Base-by-base conservation (phyloP, 1,284 basidiomycete genomes). In the Psilocybe mexicana region DNA sequence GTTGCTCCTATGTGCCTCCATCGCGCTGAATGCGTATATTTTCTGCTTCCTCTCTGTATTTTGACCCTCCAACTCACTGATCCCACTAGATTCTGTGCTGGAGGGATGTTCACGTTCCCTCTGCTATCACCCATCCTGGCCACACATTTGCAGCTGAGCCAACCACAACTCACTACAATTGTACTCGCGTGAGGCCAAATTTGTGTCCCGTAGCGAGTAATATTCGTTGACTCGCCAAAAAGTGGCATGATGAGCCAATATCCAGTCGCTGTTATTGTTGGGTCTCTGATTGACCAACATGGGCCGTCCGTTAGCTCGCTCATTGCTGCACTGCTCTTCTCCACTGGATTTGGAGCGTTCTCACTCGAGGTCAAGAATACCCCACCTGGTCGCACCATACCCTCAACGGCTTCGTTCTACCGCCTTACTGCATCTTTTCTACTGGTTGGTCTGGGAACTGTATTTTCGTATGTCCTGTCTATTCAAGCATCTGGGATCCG, bases 161-260 rank as follows among this genome's bases (percentile, higher is more conserved):
- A 92, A 68, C 84, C 87, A 8, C 89, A 92, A 64, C 72, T 92
- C 55, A 90, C 88, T n/a, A 88, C 87, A 10, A 86, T 91, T 51
- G 85, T 81, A n/a, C 63, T 72, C 11, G 69, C 69, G 71, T 72
- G 62, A 67, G 63, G 24, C 18, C 30, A 33, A 33, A 24, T 14
- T 33, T 46, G 53, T 25, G 26, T 38, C 43, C 23, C 26, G 26
- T 24, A 40, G 14, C 44, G 25, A 8, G 3, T 14, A 6, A 25
- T 33, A 43, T 36, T 11, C 14, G 1, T 46, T 11, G 43, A 49
- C 50, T 25, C 30, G 38, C 40, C 36, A 18, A 52, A 18, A 47
- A 72, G 71, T 10, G 71, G 67, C 2, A 71, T 72, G 69, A 72
- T 71, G 69, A 70, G 71, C 60, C 70, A 71, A 61, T 72, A 72